Base-by-base conservation (phyloP, 352 stramenopile species). In the Globisporangium paddicum region DNA sequence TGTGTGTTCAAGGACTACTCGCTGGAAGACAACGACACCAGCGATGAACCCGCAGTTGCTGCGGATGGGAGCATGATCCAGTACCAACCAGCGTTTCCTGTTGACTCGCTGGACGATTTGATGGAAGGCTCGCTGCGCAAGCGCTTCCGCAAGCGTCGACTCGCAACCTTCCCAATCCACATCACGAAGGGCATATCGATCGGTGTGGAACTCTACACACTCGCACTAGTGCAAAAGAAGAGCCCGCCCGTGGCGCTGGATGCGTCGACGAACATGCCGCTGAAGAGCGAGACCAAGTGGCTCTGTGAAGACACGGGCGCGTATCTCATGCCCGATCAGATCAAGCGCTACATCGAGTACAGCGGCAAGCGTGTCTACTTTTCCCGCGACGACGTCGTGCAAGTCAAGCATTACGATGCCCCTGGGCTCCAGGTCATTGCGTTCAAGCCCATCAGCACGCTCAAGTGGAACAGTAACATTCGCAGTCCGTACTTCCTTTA, bases 271-370 rank as follows among this genome's bases (percentile, higher is more conserved):
- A 94, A 94, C 54, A 68, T 53, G 6, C 79, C 81, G n/a, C 68
- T 94, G 16, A 89, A 89, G 69, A 80, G 70, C 19, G 80, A 89
- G 58, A 92, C 80, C 10, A 94, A 94, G 56, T 94, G 85, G 85
- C 75, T 94, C 34, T 94, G 85, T 50, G 77, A 94, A 60, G 76
- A 91, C 58, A 94, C 85, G 11, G 85, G 85, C 18, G 64, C 67
- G 28, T 91, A 91, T 63, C 60, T 94, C 4, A 78, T 72, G 8
- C 70, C 80, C 2, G 80, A 92, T 42, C 72, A 90, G 52, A 89
- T 94, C 47, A 88, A 89, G 58, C 77, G 73, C 37, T 94, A 86
- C 48, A 77, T 90, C 19, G 67, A 77, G 32, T 91, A 87, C 44
- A 82, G 85, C 18, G 80, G 77, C 34, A 88, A 86, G 57, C 85